Conservation (phyloP, 1,139 yeast species). For the Candida glucosophila region DNA sequence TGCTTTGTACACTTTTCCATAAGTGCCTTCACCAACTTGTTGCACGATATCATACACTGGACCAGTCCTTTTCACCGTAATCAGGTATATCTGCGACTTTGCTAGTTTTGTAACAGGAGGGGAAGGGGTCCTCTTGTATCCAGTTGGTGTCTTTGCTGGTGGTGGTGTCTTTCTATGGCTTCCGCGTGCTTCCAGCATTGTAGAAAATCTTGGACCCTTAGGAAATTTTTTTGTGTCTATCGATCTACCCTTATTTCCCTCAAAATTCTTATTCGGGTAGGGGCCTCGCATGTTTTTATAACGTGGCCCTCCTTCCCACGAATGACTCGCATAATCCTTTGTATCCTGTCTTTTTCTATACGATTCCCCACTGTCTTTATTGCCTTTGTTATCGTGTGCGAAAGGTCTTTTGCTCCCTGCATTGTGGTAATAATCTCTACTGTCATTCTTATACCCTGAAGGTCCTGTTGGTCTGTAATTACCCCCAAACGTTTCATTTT, state of each 20-base stretch:
- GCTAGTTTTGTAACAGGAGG: conserved; percentile 6
- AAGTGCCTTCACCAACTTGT: conserved; percentile 46
- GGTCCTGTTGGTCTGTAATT: conserved; percentile 8
- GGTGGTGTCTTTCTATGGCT: conserved; percentile 1
- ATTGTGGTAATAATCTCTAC: conserved; percentile 3
- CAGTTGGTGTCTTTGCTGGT: conserved; percentile 3
- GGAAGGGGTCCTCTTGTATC: conserved; percentile 1
- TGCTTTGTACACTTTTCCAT: conserved; percentile 49
- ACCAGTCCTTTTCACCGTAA: conserved; percentile 16
- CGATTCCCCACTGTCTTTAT: conserved; percentile 7
- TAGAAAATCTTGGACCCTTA: conserved; percentile 11
- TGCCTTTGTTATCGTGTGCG: conserved; percentile 14
- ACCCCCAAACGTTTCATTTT: conserved; percentile 2
- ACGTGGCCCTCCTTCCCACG: conserved; percentile 6
- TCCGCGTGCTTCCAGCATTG: conserved; percentile 3
- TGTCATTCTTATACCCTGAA: conserved; percentile 5
- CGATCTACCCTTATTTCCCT: conserved; percentile 2
- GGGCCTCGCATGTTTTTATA: conserved; percentile 6
- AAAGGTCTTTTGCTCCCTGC: conserved; percentile 10
- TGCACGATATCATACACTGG: conserved; percentile 32
- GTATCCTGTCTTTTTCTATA: conserved; percentile 6
- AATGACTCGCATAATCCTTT: conserved; percentile 8
- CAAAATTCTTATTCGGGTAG: conserved; percentile 3
- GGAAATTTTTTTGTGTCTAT: conserved; percentile 8
- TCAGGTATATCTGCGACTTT: conserved; percentile 26